phyloP scores from a whole-genome alignment of 169 alveolate genomes.

The Plasmodium chabaudi region DNA sequence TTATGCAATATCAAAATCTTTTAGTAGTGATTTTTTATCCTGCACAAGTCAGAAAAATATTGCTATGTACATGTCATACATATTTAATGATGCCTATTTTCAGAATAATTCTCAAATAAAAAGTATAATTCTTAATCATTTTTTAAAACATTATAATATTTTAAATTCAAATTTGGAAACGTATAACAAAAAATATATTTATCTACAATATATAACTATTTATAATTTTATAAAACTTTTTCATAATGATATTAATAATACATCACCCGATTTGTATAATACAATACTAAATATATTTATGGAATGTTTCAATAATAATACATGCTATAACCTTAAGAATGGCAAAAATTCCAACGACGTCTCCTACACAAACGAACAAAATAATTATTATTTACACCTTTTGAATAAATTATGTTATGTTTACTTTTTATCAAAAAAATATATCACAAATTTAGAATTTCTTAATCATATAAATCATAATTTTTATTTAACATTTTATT shows the following conservation, averaged over 20 bases:
- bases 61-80: constrained; percentile 31
- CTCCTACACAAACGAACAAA: not conserved
- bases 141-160: constrained; percentile 21
- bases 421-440: constrained; percentile 43
- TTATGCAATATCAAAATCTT: not conserved
- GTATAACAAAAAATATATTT: constrained; percentile 13
- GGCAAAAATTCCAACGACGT: not conserved
- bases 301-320: constrained; percentile 21
- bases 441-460: constrained; percentile 53
- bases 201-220: constrained; percentile 62
- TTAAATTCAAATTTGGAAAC: constrained; percentile 3
- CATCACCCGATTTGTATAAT: constrained; percentile 8
- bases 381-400: constrained; percentile 13
- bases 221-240: constrained; percentile 59
- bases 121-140: constrained; percentile 25
- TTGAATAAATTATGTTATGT: constrained; percentile 61
- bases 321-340: not conserved
- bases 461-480: constrained; percentile 39
- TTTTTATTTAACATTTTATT: constrained; percentile 41
- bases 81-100: constrained; percentile 61
- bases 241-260: constrained; percentile 50
- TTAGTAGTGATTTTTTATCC: not conserved
- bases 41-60: not conserved
- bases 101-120: constrained; percentile 45
- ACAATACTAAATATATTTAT: constrained; percentile 14